Conservation (phyloP, 768 basidiomycete species). For the Phanerochaete sordida region DNA sequence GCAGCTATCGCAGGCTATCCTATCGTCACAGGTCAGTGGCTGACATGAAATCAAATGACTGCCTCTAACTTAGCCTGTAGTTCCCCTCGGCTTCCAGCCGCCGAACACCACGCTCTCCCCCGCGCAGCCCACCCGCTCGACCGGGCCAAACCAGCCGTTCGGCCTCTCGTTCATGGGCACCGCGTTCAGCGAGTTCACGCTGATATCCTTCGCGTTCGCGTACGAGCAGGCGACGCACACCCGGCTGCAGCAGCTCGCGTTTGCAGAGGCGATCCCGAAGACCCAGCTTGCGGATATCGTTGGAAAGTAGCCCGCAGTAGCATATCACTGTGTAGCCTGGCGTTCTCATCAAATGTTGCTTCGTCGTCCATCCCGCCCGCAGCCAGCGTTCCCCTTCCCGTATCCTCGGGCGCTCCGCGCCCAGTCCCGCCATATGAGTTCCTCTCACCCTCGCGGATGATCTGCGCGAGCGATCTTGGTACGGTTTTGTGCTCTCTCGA, state of each 20-base stretch:
- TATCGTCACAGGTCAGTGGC: constrained; percentile 52
- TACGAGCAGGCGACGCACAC: constrained; percentile 26
- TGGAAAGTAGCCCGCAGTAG: neutral
- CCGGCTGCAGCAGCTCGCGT: constrained; percentile 13
- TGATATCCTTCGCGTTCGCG: constrained; percentile 26
- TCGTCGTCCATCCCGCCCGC: too few relatives aligned
- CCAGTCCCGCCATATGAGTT: too few relatives aligned
- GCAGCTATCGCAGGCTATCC: constrained; percentile 62
- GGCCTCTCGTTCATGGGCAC: constrained; percentile 60
- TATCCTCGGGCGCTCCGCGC: too few relatives aligned
- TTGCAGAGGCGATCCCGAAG: constrained; percentile 12
- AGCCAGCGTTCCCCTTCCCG: too few relatives aligned
- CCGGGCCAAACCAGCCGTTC: constrained; percentile 11
- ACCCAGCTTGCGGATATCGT: constrained; percentile 13
- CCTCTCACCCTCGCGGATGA: too few relatives aligned
- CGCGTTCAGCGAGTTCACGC: constrained; percentile 25
- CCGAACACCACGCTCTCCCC: constrained; percentile 37
- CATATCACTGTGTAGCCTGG: too few relatives aligned
- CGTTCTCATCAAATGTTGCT: too few relatives aligned
- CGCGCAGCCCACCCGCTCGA: constrained; percentile 13
- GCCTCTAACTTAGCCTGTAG: constrained; percentile 23
- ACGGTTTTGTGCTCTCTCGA: too few relatives aligned
- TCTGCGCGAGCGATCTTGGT: too few relatives aligned
- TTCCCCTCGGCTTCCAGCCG: constrained; percentile 59
- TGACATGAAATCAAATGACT: too few relatives aligned